Base-by-base conservation (phyloP, 441 rosid genomes). In the Monsonia emarginata region DNA sequence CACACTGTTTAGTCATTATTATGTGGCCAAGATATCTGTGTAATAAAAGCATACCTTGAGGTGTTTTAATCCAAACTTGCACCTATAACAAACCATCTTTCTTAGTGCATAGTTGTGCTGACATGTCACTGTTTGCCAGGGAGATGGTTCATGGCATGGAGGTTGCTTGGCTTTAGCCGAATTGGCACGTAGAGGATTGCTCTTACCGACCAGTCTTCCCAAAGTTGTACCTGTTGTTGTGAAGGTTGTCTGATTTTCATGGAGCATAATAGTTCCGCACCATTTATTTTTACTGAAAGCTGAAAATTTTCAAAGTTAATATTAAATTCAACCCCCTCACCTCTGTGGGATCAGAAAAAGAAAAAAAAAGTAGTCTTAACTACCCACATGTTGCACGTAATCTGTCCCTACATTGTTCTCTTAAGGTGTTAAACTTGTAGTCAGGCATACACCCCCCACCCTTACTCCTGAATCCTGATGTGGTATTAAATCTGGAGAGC, bases 131-230 rank as follows among this genome's bases (percentile, higher is more conserved):
- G 65, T 69, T 82, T 75, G 72, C 69, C 79, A 93, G 98, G 96
- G 97, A 73, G 98, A 93, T 83, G 97, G 96, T 72, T 88, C 98
- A 14, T 93, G 98, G 97, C 98, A 90, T 82, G 98, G 98, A 32
- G 97, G 95, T 73, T 93, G 98, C 88, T 82, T 90, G 76, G 89
- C 98, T 54, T 79, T 90, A 75, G 98, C 98, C 67, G 96, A 93
- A 79, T 78, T 93, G 70, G 91, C 96, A 59, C 89, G 96, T 61
- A 82, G 98, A 85, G 97, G 98, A 54, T 78, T 93, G 83, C 88
- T 93, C 70, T 79, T 90, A 71, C 98, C 98, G 40, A 78, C 74
- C 71, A 86, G 91, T 85, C 89, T 90, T 69, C 90, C 96, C 58
- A 83, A 78, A 83, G 95, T 88, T 66, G 82, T 89, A 64, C 97